Evolutionary conservation across 331 rosid genomes (phyloP), one percentile per base, ranked within the genome.

Genomic region (Cydonia oblonga): DNA sequence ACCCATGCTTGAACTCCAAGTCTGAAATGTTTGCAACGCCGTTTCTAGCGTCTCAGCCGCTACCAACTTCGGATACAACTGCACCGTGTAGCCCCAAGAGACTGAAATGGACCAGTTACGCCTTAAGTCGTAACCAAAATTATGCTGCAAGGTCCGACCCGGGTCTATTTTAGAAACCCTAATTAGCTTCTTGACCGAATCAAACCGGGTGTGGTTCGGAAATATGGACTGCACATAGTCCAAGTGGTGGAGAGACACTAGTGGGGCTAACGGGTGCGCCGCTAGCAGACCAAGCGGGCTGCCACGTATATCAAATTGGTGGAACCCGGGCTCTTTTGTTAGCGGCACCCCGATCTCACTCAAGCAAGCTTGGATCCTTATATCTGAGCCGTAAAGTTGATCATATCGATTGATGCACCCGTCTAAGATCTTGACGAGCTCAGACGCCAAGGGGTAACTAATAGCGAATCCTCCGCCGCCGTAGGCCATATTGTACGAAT

Each of bases 391-490:
- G 58, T 81, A 86, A 9, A 78, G 79, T 5, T 72, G 33, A 0
- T 87, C 68, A 38, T 87, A 87, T 0, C 96, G 85, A 72, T 91
- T 69, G 56, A 87, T 78, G 77, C 97, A 91, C 10, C 86, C 90
- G 9, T 91, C 97, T 68, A 91, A 83, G 60, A 89, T 77, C 51
- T 68, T 81, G 9, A 79, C 91, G 9, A 89, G 83, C 80, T 78
- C 88, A 40, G 53, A 79, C 12, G 88, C 97, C 44, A 91, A 67
- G 9, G 93, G 82, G 26, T 89, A 84, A 70, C 93, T 91, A 16
- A 91, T 74, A 3, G 92, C 97, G 12, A 83, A 86, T 0, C 93
- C 96, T 4, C 91, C 96, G 0, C 96, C 97, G 4, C 97, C 96
- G 28, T 78, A 87, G 8, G 91, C 97, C 80, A 76, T 79, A 1